Conservation (phyloP, 2,329 filamentous ascomycete genomes). For the Tolypocladium pustulatum region DNA sequence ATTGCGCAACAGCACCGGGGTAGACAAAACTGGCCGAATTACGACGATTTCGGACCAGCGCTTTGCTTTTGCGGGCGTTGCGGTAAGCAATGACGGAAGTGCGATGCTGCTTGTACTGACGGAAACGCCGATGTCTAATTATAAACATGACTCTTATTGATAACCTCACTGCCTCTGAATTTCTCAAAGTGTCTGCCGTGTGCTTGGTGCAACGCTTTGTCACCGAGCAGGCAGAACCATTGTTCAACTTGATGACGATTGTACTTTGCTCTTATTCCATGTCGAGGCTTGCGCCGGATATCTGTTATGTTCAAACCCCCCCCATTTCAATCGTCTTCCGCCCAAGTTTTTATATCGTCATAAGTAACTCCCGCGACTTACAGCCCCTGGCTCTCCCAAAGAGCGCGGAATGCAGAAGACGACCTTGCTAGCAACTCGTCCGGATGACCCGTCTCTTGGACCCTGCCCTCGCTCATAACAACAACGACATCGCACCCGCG, state of each 20-base stretch:
- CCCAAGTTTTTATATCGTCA: neutral
- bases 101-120: neutral
- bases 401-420: constrained; percentile 9
- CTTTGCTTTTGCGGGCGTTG: neutral
- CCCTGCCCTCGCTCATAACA: constrained; percentile 15
- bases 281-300: neutral
- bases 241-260: neutral
- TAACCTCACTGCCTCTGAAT: neutral
- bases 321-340: neutral
- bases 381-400: constrained; percentile 8
- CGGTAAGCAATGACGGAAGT: neutral
- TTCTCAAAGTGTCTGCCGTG: neutral
- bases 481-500: constrained; percentile 16
- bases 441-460: constrained; percentile 15
- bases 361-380: neutral
- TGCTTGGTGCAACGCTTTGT: neutral
- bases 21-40: neutral
- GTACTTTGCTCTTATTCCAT: neutral
- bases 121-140: neutral
- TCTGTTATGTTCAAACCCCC: neutral
- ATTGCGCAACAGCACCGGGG: neutral
- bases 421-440: constrained; percentile 10
- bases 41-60: neutral
- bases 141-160: neutral
- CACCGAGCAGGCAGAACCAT: neutral